Evolutionary conservation across 2,329 filamentous ascomycete genomes (phyloP), one percentile per base, ranked within the genome.

Genomic region (Colletotrichum zoysiae): DNA sequence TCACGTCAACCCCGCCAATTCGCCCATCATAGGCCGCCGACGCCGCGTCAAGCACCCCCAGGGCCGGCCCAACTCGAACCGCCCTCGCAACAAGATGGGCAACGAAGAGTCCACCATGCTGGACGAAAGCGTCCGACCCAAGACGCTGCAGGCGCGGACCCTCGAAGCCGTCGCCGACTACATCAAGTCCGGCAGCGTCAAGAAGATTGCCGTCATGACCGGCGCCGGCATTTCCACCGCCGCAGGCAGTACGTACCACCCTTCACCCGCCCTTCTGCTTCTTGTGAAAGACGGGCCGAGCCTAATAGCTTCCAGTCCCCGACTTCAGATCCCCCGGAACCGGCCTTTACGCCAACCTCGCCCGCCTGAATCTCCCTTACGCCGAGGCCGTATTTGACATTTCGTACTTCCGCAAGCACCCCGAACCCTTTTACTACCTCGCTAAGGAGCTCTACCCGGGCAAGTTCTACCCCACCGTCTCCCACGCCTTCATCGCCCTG

Each of bases 361-460:
- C 93, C 30, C 89, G 93, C 64, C 88, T 98, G 42, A 90, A 97
- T 72, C 88, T 99, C 0, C 95, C 95, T 0, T 92, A 95, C 77
- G 92, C 95, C 30, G 95, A 98, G 83, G 95, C 94, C 44, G 94
- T 98, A 56, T 98, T 99, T 82, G 95, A 97, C 78, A 95, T 99
- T 74, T 86, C 86, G 70, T 99, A 93, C 85, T 99, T 99, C 84
- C 88, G 92, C 73, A 79, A 91, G 55, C 92, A 97, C 75, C 96
- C 96, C 0, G 86, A 91, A 42, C 95, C 96, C 0, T 99, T 99
- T 84, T 99, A 98, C 81, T 90, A 93, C 1, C 88, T 99, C 46
- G 95, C 95, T 18, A 93, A 92, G 77, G 96, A 98, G 82, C 87
- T 99, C 5, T 97, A 97, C 78, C 96, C 96, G 0, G 95, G 95